Base-by-base conservation (phyloP, 176 grass and related monocot genomes). In the Aegilops tauschii region DNA sequence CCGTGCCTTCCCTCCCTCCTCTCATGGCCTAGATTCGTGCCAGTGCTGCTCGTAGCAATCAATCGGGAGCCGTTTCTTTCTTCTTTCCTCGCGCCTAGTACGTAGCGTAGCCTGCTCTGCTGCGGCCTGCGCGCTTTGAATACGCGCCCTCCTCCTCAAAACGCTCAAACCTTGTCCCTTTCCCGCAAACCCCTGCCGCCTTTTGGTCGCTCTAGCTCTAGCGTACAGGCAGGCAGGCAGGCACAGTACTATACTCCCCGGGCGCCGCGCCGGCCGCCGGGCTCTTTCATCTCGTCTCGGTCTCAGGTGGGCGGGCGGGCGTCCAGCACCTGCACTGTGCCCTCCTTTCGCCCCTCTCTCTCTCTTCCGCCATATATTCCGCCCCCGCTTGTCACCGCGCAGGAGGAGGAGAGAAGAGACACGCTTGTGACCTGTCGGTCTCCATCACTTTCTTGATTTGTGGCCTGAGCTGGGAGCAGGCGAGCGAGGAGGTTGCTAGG, bases 111-210 rank as follows among this genome's bases (percentile, higher is more conserved):
- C 21, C 25, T 42, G 78, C 9, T 37, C 9, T 47, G 40, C 69
- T 11, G 11, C 39, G 2, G 79, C 21, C 10, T 29, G 80, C 56
- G 9, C 8, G 70, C 59, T 71, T 79, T 45, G 32, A 79, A 79
- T 42, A n/a, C 34, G 39, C 10, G 23, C 35, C 32, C 8, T 12
- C 42, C 18, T 58, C 52, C 14, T 77, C 64, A 14, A 59, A 68
- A 45, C 59, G 72, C 72, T 63, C 20, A 65, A 61, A 63, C 70
- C 63, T 77, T 86, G 70, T 40, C 83, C 72, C 64, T 82, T 73
- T 78, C 89, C 56, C 49, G 76, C 76, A 61, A 91, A 69, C 21
- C 85, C 37, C 80, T 91, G 86, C 62, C 18, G 61, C 89, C 77
- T 91, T 88, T 85, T 87, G 77, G 77, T 88, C 76, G 21, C 85